Evolutionary conservation across 257 asterid species (phyloP), one percentile per base, ranked within the genome.

Genomic region (Forsythia suspensa): DNA sequence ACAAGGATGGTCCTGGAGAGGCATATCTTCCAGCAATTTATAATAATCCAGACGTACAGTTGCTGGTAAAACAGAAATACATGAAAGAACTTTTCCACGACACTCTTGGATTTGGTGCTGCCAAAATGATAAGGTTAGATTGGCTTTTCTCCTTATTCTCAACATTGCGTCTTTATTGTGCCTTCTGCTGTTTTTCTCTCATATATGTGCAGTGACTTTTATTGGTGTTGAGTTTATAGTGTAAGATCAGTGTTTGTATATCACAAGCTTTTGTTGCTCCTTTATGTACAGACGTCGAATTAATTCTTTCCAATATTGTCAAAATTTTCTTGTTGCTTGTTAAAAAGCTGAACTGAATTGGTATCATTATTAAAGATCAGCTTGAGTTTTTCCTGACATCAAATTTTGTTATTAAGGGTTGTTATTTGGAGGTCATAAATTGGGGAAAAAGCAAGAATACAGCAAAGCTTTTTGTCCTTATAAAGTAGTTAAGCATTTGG

Each of bases 51-150:
- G 93, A 93, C 74, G 87, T 93, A 75, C 96, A 72, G 73, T 81
- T 75, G 80, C 84, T 88, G 78, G 89, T 87, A 5, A 89, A 87
- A 81, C 86, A 83, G 82, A 91, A 84, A 80, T 93, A 91, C 61
- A 92, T 93, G 97, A 86, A 84, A 57, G 95, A 92, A 34, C 85
- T 95, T 82, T 86, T 95, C 81, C 97, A 88, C 16, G 99, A 95
- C 76, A 80, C 89, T 74, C 97, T 93, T 69, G 99, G 99, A 83
- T 95, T 93, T 82, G 98, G 97, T 74, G 89, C 97, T 80, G 98
- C 98, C 82, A 95, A 95, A 88, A 95, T 95, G 97, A 93, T 93
- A 84, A 92, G 99, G 98, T 93, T 77, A 80, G 79, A 69, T 65
- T 37, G 0, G 42, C 39, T 52, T 81, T 59, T 44, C 75, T 15